Conservation (phyloP, 176 grass and related monocot genomes). For the Urochloa ruziziensis region DNA sequence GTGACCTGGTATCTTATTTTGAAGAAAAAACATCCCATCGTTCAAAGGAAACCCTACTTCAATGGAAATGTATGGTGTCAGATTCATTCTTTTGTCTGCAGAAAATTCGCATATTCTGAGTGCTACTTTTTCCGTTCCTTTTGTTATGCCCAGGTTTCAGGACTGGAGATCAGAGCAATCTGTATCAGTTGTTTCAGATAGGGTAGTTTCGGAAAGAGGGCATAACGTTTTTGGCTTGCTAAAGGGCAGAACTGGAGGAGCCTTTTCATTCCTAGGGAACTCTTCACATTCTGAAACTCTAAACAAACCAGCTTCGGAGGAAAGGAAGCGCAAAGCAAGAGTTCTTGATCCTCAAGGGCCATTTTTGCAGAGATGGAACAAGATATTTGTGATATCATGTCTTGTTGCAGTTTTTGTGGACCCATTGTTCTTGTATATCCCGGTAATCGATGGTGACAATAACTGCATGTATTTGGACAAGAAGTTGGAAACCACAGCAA, state of each 20-base stretch:
- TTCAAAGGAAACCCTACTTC: neutral
- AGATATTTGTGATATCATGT: constrained; percentile 95
- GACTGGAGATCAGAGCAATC: constrained; percentile 79
- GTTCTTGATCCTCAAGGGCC: constrained; percentile 90
- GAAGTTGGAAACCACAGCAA: constrained; percentile 67
- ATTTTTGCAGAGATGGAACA: constrained; percentile 97
- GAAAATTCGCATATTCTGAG: neutral
- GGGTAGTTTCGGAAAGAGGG: constrained; percentile 38
- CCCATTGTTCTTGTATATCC: constrained; percentile 91
- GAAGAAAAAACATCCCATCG: neutral
- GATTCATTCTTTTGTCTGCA: constrained; percentile 20
- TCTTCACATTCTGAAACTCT: constrained; percentile 39
- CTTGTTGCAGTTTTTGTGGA: constrained; percentile 82
- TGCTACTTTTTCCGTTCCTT: neutral
- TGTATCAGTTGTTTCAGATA: constrained; percentile 67
- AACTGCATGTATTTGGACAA: constrained; percentile 74
- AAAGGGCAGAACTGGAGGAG: constrained; percentile 47
- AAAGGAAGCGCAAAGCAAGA: constrained; percentile 47
- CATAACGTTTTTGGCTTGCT: constrained; percentile 41
- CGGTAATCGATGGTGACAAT: constrained; percentile 48
- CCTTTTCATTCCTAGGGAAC: constrained; percentile 70
- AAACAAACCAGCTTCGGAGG: constrained; percentile 51
- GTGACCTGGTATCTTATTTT: neutral
- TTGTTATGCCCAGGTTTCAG: constrained; percentile 55
- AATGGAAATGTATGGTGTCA: neutral